phyloP scores from a whole-genome alignment of 2,329 filamentous ascomycete genomes.

The Cladobotryum protrusum region DNA sequence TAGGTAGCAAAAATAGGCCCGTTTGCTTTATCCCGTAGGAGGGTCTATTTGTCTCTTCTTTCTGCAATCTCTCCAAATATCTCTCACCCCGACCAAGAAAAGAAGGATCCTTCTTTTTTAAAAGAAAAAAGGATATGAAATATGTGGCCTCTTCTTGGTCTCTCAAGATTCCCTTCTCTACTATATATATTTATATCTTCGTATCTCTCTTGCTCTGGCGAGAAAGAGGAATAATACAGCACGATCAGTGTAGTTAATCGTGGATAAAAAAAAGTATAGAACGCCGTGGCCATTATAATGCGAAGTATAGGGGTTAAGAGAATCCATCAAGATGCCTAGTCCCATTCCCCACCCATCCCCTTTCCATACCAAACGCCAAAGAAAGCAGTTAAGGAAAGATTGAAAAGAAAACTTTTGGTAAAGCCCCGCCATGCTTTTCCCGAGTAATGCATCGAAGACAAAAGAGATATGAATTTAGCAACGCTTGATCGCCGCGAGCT shows the following conservation, averaged over 20 bases:
- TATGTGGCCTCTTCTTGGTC: slow-evolving; percentile 7
- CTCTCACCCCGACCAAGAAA: neutral
- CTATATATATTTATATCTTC: no score
- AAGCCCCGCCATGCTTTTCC: slow-evolving; percentile 29
- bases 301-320: no score
- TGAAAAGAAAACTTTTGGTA: slow-evolving; percentile 16
- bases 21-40: neutral
- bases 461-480: neutral
- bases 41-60: no score
- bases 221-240: no score
- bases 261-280: slow-evolving; percentile 3
- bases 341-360: neutral
- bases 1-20: neutral
- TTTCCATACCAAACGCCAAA: slow-evolving; percentile 20
- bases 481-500: neutral
- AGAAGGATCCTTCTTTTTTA: neutral
- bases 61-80: no score
- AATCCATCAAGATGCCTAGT: no score
- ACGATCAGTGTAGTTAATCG: neutral
- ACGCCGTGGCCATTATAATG: slow-evolving; percentile 4
- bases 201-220: no score
- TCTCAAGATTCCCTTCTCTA: slow-evolving; percentile 4
- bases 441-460: slow-evolving; percentile 13
- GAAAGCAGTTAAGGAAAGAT: slow-evolving; percentile 1
- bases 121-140: slow-evolving; percentile 3